These are phyloP conservation scores for Pezicula carpinea DNA, from an alignment of 2,329 filamentous ascomycete genomes.

Conservation along the genomic window DNA sequence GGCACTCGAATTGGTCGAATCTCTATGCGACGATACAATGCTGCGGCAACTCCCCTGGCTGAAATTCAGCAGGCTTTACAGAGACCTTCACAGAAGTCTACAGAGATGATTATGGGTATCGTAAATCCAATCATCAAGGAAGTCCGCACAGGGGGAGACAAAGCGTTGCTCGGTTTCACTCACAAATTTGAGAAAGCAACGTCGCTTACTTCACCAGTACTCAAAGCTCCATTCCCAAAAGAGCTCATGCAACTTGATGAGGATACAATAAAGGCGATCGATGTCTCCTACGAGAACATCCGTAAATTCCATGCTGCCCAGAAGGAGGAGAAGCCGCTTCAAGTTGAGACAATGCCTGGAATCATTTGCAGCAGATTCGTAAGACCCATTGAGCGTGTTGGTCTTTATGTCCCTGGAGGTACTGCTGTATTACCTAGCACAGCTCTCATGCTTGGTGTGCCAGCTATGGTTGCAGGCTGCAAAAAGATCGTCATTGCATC, in stretches of 20 bases:
- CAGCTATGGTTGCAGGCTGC: slow-evolving; percentile 95
- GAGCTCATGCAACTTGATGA: slow-evolving; percentile 78
- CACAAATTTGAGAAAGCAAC: slow-evolving; percentile 98
- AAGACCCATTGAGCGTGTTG: slow-evolving; percentile 90
- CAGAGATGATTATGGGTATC: slow-evolving; percentile 88
- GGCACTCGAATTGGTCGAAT: slow-evolving; percentile 56
- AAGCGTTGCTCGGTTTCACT: slow-evolving; percentile 84
- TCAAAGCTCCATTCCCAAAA: slow-evolving; percentile 82
- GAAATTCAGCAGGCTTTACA: slow-evolving; percentile 73
- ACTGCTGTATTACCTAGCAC: slow-evolving; percentile 97
- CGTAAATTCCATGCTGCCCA: slow-evolving; percentile 90
- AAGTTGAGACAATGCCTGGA: slow-evolving; percentile 96
- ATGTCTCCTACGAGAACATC: slow-evolving; percentile 92
- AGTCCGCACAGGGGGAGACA: slow-evolving; percentile 78
- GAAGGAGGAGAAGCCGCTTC: slow-evolving; percentile 73
- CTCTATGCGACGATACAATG: slow-evolving; percentile 75
- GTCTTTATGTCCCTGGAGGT: slow-evolving; percentile 90
- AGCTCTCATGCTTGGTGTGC: slow-evolving; percentile 95
- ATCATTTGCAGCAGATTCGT: slow-evolving; percentile 92
- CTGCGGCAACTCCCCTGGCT: slow-evolving; percentile 55
- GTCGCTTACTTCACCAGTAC: slow-evolving; percentile 80
- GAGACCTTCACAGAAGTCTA: slow-evolving; percentile 88
- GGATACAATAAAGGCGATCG: slow-evolving; percentile 89
- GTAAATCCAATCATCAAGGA: slow-evolving; percentile 89
- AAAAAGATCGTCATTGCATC: slow-evolving; percentile 91